Evolutionary conservation across 345 rosid species (phyloP), one percentile per base, ranked within the genome.

Genomic region (Dovyalis caffra): DNA sequence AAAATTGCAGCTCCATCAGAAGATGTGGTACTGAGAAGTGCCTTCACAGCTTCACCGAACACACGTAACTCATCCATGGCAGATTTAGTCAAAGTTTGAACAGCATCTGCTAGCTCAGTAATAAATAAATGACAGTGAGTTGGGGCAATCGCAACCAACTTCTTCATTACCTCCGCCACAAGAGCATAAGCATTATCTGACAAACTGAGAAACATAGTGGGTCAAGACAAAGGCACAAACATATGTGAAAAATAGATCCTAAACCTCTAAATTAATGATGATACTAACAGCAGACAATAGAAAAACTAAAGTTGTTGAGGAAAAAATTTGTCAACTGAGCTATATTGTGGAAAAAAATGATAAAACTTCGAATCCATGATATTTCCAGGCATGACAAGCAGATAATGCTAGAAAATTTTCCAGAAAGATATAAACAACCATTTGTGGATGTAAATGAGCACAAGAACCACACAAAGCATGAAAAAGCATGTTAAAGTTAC

Each of bases 1-100:
- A 95, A 84, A 72, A 92, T 89, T 69, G 98, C 89, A 79, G 98
- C 93, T 70, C 99, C 99, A 83, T 95, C 98, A 12, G 93, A 89
- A 51, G 93, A 86, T 71, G 94, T 73, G 35, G 91, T 84, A 74
- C 90, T 88, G 57, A 95, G 88, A 35, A 95, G 89, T 60, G 95
- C 87, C 84, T 92, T 89, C 29, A 90, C 88, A 7, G 93, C 91
- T 86, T 90, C 97, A 76, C 99, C 90, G 74, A 92, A 95, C 81
- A 84, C 80, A 56, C 57, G 90, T 43, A 95, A 86, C 88, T 95
- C 99, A 33, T 82, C 79, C 92, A 83, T 89, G 12, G 97, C 94
- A 71, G 96, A 89, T 82, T 86, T 90, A 64, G 90, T 89, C 82
- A 90, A 81, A 72, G 79, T 86, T 74, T 85, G 92, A 32, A 92